Base-by-base conservation (phyloP, 305 asterid genomes). In the Fraxinus xanthoxyloides region DNA sequence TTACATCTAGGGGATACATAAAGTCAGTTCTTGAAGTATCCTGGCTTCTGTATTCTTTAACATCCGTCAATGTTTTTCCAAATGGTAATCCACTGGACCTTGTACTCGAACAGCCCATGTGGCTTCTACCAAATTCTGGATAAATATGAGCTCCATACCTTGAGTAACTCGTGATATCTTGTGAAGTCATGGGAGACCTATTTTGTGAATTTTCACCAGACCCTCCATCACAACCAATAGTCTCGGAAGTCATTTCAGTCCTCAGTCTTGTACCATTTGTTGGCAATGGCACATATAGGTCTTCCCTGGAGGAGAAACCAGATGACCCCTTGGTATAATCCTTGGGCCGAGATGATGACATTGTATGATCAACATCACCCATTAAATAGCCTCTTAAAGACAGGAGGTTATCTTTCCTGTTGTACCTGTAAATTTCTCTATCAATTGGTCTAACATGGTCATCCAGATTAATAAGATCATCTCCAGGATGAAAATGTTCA, bases 331-430 rank as follows among this genome's bases (percentile, higher is more conserved):
- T 59, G 65, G 83, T 78, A 63, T 82, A 87, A 65, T 77, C 88
- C 82, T 83, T 87, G 56, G 77, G 77, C 43, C 70, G 87, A 80
- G 90, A 85, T 63, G 92, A 80, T 13, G 90, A 65, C 19, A 38
- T 21, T 81, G 79, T 48, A 79, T 82, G 82, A 59, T 80, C 87
- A 75, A 82, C 77, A 78, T 77, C 88, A 56, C 70, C 83, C 75
- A 82, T 82, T 78, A 82, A 32, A 85, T 81, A 81, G 59, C 79
- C 85, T 56, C 73, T 84, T n/a, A 84, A 82, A 78, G 86, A 80
- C 36, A 79, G 74, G 63, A 82, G 61, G 76, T 46, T 28, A 24
- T 81, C 87, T 79, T 85, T 89, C 78, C 84, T 72, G 77, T 79
- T 79, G 75, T 81, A 79, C 56, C 82, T 77, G 84, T 79, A 79